Evolutionary conservation across 2,329 filamentous ascomycete genomes (phyloP), one percentile per base, ranked within the genome.

Genomic region (Penicillium janthinellum): DNA sequence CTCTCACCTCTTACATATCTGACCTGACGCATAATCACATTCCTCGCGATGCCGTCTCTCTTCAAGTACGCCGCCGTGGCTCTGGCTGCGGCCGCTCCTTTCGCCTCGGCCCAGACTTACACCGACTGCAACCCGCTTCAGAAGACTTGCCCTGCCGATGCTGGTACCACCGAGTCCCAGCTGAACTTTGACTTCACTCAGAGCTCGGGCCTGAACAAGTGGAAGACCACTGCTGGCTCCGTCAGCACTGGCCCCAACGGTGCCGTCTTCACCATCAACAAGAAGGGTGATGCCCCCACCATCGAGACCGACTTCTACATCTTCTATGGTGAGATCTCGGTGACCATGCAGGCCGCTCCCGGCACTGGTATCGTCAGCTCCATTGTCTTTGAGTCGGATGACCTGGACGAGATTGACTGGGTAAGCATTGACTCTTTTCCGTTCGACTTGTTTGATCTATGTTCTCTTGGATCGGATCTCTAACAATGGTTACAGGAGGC

Each of bases 381-480:
- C 35, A 83, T 96, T 38, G 92, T 99, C 14, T 81, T 99, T 63
- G 88, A 96, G 78, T 97, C 93, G n/a, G 93, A 98, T 76, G 86
- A 86, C 71, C 86, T 96, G 39, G 95, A 99, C 78, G 95, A 99
- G 81, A 94, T 99, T 71, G 95, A 99, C 77, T 90, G 95, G 82
- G 95, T 98, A 80, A 93, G 92, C 91, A 55, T 31, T n/a, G 42
- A 28, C 25, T 50, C 37, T 31, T 28, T 25, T 25, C 12, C n/a
- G 12, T 31, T 25, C 20, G 28, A 28, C 28, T 10, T 31, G 31
- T 31, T 10, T 31, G 25, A 28, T 28, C 25, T 28, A 28, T 28
- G 5, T 28, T 6, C 6, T 28, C 0, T 14, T 35, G 25, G 49
- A 41, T 12, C 37, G 50, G 91, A 22, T n/a, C 1, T 48, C 49